Evolutionary conservation across 345 rosid genomes (phyloP).

Genomic region (Combretum micranthum): DNA sequence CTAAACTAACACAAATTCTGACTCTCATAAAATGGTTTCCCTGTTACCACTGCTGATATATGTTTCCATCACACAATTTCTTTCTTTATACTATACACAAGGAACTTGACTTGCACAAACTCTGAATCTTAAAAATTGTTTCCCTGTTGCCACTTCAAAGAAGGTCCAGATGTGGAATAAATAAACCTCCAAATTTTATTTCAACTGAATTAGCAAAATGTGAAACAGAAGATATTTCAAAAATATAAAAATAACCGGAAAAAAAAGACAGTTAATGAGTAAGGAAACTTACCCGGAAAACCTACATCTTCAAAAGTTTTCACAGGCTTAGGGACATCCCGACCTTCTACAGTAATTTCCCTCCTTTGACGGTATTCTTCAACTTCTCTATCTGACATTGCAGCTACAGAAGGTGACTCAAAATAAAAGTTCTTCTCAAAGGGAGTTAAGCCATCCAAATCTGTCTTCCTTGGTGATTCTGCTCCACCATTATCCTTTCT

Average conservation of each 20-base stretch:
- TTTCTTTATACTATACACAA: no score
- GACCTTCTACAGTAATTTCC: slow-evolving; percentile 92
- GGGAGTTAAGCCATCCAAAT: slow-evolving; percentile 91
- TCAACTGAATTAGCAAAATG: not conserved
- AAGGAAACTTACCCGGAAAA: slow-evolving; percentile 61
- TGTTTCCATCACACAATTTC: no score
- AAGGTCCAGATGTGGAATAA: not conserved
- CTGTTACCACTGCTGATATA: no score
- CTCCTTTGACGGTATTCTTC: slow-evolving; percentile 66
- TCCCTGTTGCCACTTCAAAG: no score
- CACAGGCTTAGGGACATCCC: slow-evolving; percentile 92
- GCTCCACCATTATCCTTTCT: slow-evolving; percentile 45
- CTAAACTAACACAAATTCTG: no score
- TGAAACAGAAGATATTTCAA: not conserved
- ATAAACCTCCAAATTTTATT: not conserved
- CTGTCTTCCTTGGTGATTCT: slow-evolving; percentile 58
- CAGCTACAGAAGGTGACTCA: slow-evolving; percentile 72
- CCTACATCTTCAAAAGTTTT: slow-evolving; percentile 71
- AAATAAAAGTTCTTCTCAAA: slow-evolving; percentile 93
- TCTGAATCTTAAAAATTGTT: no score
- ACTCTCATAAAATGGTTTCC: no score
- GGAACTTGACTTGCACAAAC: no score
- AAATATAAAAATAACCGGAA: no score
- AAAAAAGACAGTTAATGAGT: slow-evolving; percentile 1
- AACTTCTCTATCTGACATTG: slow-evolving; percentile 76